A percentile compares a stretch with the other conserved stretches of the same genome.
Evolutionary conservation across 495 filamentous ascomycete species (phyloP).

Genomic region (Aspergillus haitiensis): DNA sequence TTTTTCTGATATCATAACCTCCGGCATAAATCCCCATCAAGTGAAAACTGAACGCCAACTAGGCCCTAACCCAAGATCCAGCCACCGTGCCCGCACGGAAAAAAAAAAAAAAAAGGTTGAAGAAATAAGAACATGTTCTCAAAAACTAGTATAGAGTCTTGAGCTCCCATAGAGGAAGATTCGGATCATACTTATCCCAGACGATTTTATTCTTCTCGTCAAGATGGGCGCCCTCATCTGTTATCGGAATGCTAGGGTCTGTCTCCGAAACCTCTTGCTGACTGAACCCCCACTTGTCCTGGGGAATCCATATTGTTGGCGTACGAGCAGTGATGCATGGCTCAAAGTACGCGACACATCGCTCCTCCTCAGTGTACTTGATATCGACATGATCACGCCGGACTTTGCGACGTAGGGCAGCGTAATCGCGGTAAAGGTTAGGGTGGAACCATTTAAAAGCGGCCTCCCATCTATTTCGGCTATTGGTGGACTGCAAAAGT

Average conservation of each 20-base stretch:
- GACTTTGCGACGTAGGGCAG: constrained; percentile 65
- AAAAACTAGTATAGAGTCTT: constrained; percentile 40
- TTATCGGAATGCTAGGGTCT: constrained; percentile 52
- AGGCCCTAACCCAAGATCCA: background rate
- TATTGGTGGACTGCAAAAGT: constrained; percentile 19
- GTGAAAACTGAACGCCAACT: background rate
- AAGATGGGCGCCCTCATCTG: constrained; percentile 64
- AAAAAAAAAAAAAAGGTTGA: background rate
- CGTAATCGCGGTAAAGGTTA: constrained; percentile 71
- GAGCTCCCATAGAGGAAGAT: constrained; percentile 40
- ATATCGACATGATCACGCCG: constrained; percentile 57
- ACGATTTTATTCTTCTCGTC: constrained; percentile 61
- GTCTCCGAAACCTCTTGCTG: constrained; percentile 62
- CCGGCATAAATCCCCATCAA: background rate
- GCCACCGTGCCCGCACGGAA: background rate
- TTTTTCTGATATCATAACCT: too few species aligned
- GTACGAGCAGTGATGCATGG: constrained; percentile 61
- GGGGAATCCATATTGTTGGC: constrained; percentile 69
- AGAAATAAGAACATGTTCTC: background rate
- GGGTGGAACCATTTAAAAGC: constrained; percentile 75
- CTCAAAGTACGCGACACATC: constrained; percentile 61
- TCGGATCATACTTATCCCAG: constrained; percentile 53
- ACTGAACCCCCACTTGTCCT: constrained; percentile 64
- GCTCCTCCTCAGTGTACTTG: constrained; percentile 55
- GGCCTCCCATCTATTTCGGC: constrained; percentile 21